Base-by-base conservation (phyloP, 2,329 filamentous ascomycete genomes). In the Fusarium sp. region DNA sequence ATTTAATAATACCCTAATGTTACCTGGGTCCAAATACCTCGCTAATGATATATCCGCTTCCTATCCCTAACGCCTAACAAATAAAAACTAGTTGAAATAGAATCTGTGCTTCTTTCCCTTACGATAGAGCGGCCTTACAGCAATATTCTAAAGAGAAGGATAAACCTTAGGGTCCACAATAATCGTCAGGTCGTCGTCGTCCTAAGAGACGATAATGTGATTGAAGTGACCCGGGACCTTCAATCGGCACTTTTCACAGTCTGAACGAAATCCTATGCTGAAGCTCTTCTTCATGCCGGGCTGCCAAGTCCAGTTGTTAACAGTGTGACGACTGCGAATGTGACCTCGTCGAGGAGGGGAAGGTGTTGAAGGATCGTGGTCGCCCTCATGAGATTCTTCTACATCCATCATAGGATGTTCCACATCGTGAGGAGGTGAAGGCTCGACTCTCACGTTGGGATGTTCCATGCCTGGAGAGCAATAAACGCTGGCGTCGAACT, bases 151-250 rank as follows among this genome's bases (percentile, higher is more conserved):
- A 47, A 78, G 58, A 55, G 48, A 61, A 41, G 66, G 32, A 22
- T 59, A 62, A 32, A 65, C 41, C 22, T 55, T 38, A n/a, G 72
- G 72, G 49, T 79, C 75, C 32, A 77, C 56, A 38, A 80, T 58
- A 59, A 64, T 70, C 27, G 65, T 75, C 54, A 67, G 58, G 24
- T 38, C 32, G 32, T 6, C 16, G 34, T 76, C 75, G 27, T 74
- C 69, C 83, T 88, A 89, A 49, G 87, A 88, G 74, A 90, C 85
- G 69, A 93, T 89, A 64, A 94, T 93, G 79, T 94, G 92, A 75
- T 92, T 94, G 77, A 93, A 94, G 77, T 94, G 92, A 2, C 92
- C 92, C 0, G 92, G 92, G 10, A 93, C 90, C 77, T 90, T 92
- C 77, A 87, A 84, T 46, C 86, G 86, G 80, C 92, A 94, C 79